Evolutionary conservation across 768 basidiomycete species (phyloP).

Genomic region (Terana coerulea): DNA sequence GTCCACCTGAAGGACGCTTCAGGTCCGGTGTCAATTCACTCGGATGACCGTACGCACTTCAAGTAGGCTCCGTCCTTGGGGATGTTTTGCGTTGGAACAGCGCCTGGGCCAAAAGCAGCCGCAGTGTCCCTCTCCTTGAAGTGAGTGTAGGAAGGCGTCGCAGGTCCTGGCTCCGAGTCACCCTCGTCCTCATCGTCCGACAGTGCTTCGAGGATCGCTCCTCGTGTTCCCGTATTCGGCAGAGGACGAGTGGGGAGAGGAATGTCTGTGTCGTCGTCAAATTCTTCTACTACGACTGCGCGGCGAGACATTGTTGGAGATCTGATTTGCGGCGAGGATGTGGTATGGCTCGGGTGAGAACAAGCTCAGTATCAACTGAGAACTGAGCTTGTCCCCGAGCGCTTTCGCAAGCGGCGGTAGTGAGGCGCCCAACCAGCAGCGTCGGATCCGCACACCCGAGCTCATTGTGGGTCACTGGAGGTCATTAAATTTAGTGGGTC

Average conservation of each 20-base stretch:
- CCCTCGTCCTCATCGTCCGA: conserved; percentile 49
- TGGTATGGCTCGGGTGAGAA: background rate
- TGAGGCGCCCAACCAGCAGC: background rate
- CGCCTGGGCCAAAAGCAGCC: conserved; percentile 5
- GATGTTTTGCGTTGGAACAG: background rate
- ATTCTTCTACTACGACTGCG: conserved; percentile 65
- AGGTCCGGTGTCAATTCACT: background rate
- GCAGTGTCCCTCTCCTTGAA: conserved; percentile 17
- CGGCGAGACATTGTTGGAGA: conserved; percentile 57
- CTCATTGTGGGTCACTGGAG: too few relatives aligned
- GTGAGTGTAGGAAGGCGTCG: conserved; percentile 42
- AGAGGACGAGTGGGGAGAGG: conserved; percentile 69
- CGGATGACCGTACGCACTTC: conserved; percentile 40
- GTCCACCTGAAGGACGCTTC: conserved; percentile 65
- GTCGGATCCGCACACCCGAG: background rate
- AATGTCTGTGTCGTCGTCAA: conserved; percentile 93
- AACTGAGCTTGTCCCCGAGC: too few relatives aligned
- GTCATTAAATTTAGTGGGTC: too few relatives aligned
- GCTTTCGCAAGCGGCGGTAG: background rate
- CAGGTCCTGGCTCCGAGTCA: conserved; percentile 44
- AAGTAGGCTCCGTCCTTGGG: conserved; percentile 49
- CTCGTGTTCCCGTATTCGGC: conserved; percentile 61
- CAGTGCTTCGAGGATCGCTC: conserved; percentile 80
- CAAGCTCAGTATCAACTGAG: background rate
- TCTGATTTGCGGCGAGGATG: background rate